Percentiles rank a stretch among this genome's conserved stretches.
Evolutionary conservation across 257 asterid genomes (phyloP).

Genomic region (Fraxinus quadrangulata): DNA sequence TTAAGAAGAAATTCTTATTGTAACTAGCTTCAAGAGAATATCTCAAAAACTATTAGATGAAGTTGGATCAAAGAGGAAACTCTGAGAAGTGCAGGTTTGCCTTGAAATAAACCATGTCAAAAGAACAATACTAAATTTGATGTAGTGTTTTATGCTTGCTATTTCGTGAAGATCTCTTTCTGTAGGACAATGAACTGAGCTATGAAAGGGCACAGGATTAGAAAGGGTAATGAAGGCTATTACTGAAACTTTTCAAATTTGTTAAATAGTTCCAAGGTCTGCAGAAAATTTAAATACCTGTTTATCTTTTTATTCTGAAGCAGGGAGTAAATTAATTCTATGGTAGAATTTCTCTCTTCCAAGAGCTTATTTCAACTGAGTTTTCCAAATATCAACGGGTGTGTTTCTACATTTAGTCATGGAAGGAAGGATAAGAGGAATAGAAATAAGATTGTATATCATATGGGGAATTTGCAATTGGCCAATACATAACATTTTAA

Average conservation of each 20-base stretch:
- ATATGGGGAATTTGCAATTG: background rate
- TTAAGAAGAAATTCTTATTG: background rate
- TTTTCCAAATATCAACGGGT: background rate
- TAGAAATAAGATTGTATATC: background rate
- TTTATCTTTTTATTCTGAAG: background rate
- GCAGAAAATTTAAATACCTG: background rate
- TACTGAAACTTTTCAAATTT: background rate
- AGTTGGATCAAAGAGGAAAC: background rate
- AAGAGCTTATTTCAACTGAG: background rate
- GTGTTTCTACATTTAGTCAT: background rate
- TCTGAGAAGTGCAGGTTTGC: background rate
- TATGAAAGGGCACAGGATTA: background rate
- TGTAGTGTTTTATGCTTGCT: background rate
- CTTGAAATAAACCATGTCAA: background rate
- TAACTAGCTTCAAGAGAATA: background rate
- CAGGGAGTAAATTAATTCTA: background rate
- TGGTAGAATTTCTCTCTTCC: background rate
- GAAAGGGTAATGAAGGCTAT: background rate
- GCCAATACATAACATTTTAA: background rate
- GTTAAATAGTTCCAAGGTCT: background rate
- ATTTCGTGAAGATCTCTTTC: background rate
- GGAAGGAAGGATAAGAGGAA: constrained; percentile 11
- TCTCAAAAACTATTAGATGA: background rate
- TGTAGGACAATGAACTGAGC: background rate
- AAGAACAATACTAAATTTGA: background rate